phyloP scores from a whole-genome alignment of 176 grass and related monocot species.

The Triticum urartu region DNA sequence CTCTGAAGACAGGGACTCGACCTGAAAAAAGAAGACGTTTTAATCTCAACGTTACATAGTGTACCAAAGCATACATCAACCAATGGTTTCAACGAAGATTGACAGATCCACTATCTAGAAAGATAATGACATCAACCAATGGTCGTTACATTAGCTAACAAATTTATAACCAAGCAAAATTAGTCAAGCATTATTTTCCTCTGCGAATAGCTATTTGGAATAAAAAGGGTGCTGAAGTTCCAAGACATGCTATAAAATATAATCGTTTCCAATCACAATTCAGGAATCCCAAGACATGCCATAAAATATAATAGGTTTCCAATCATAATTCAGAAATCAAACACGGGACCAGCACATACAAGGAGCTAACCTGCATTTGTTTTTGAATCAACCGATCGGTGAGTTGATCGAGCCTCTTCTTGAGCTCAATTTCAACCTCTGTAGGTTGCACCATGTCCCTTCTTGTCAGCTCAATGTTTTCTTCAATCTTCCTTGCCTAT shows the following conservation, averaged over 20 bases:
- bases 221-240: not conserved
- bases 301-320: not conserved
- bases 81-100: not conserved
- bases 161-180: conserved; percentile 8
- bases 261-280: not conserved
- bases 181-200: not conserved
- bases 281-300: too few species aligned
- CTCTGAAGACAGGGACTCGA: conserved; percentile 85
- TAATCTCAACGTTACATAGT: not conserved
- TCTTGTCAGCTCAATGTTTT: conserved; percentile 75
- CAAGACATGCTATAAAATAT: not conserved
- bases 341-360: not conserved
- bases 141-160: not conserved
- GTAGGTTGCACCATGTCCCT: conserved; percentile 74
- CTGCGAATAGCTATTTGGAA: not conserved
- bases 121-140: not conserved
- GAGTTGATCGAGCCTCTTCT: conserved; percentile 92
- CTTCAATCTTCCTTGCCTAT: conserved; percentile 85
- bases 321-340: not conserved
- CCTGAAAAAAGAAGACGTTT: conserved; percentile 35
- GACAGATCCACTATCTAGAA: not conserved
- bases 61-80: conserved; percentile 1
- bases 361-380: conserved; percentile 72
- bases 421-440: conserved; percentile 84
- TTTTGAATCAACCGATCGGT: conserved; percentile 98